phyloP scores from a whole-genome alignment of 2,329 filamentous ascomycete genomes.

The Pleoardoris graminearum region DNA sequence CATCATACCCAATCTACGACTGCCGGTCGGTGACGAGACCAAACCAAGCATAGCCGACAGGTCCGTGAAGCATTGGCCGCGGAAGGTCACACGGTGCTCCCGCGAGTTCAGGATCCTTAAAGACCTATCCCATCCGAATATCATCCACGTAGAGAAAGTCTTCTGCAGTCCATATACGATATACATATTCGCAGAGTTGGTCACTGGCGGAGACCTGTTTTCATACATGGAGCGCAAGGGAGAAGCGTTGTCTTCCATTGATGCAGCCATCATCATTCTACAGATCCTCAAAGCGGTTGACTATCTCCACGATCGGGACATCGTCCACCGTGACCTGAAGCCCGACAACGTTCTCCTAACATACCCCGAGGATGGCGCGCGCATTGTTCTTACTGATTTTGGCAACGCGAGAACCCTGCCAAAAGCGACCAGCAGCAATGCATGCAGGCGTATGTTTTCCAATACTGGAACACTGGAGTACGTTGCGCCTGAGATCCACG shows the following conservation, averaged over 20 bases:
- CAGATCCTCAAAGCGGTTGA: constrained; percentile 62
- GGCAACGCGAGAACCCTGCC: constrained; percentile 56
- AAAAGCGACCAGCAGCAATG: constrained; percentile 7
- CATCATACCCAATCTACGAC: constrained; percentile 10
- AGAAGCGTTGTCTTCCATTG: constrained; percentile 51
- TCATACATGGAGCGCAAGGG: constrained; percentile 60
- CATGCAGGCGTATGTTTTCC: constrained; percentile 54
- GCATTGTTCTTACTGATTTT: constrained; percentile 65
- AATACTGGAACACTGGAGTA: constrained; percentile 61
- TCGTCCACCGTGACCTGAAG: constrained; percentile 66
- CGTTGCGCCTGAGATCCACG: constrained; percentile 56
- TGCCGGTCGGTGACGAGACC: constrained; percentile 4
- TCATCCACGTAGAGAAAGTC: constrained; percentile 61
- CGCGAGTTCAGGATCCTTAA: constrained; percentile 56
- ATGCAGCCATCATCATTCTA: constrained; percentile 58
- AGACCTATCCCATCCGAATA: constrained; percentile 60
- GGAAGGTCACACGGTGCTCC: constrained; percentile 31
- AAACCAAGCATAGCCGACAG: constrained; percentile 1
- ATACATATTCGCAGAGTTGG: constrained; percentile 64
- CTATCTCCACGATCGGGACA: constrained; percentile 59
- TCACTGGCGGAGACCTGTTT: constrained; percentile 63
- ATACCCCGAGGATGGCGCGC: constrained; percentile 53
- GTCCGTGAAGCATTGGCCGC: constrained; percentile 27
- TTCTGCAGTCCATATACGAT: constrained; percentile 57
- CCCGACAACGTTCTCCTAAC: constrained; percentile 66